These are phyloP conservation scores for Arctostaphylos glauca DNA, from an alignment of 148 eudicot species.

Conservation along the genomic window DNA sequence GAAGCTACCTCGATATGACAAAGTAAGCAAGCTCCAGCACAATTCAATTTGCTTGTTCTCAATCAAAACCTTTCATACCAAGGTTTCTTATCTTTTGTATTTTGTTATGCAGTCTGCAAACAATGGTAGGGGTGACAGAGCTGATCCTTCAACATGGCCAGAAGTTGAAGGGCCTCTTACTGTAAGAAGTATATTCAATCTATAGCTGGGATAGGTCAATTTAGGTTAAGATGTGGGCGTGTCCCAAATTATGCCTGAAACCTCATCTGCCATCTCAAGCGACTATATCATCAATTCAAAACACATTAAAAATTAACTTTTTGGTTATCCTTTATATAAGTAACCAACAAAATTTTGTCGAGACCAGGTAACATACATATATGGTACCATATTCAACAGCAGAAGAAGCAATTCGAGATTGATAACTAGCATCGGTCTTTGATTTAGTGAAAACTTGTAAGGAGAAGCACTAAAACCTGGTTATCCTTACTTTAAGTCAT, in stretches of 20 bases:
- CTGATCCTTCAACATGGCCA: conserved; percentile 89
- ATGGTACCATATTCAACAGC: too few species aligned
- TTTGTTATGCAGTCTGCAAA: conserved; percentile 72
- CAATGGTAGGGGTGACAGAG: conserved; percentile 88
- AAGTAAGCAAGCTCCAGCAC: conserved; percentile 47
- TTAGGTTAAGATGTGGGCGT: neutral
- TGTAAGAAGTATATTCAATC: conserved; percentile 37
- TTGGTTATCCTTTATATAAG: neutral
- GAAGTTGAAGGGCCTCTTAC: conserved; percentile 95
- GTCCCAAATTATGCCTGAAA: neutral
- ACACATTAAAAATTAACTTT: neutral
- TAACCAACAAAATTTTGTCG: neutral
- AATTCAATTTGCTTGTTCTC: conserved; percentile 17
- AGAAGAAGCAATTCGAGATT: too few species aligned
- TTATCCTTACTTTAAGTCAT: neutral
- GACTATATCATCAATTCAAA: neutral
- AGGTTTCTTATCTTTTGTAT: conserved; percentile 6
- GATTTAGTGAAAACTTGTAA: neutral
- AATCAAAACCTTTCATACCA: neutral
- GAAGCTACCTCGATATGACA: conserved; percentile 91
- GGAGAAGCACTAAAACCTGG: neutral
- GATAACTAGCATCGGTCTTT: too few species aligned
- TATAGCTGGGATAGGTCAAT: neutral
- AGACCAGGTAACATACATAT: too few species aligned
- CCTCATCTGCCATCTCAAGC: neutral